Evolutionary conservation across 331 rosid genomes (phyloP).

Genomic region (Pyracantha coccinea): DNA sequence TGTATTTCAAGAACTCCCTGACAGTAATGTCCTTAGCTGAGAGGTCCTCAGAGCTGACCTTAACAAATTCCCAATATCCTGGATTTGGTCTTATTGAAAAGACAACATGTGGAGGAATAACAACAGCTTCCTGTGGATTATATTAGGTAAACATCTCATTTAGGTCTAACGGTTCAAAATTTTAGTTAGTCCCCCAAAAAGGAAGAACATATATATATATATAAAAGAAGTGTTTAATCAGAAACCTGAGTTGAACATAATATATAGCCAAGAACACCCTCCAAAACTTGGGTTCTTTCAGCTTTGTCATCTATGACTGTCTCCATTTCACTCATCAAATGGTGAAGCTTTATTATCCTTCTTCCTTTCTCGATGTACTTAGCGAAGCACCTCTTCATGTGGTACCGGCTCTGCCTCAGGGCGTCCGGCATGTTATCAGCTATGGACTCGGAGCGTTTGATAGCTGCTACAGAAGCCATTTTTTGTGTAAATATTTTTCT

Average conservation of each 20-base stretch:
- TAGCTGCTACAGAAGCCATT: slow-evolving; percentile 38
- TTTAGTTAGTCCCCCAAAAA: background rate
- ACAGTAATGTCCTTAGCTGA: slow-evolving; percentile 48
- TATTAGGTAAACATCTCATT: background rate
- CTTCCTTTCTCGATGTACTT: slow-evolving; percentile 68
- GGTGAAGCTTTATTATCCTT: slow-evolving; percentile 55
- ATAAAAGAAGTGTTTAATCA: background rate
- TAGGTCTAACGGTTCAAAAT: background rate
- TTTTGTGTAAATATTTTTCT: background rate
- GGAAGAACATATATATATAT: no score
- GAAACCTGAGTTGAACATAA: slow-evolving; percentile 67
- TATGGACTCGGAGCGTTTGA: slow-evolving; percentile 42
- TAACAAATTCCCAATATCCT: slow-evolving; percentile 74
- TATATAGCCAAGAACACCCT: slow-evolving; percentile 60
- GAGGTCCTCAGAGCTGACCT: slow-evolving; percentile 61
- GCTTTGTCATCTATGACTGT: slow-evolving; percentile 41
- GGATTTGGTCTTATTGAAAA: slow-evolving; percentile 78
- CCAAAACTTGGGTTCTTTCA: slow-evolving; percentile 56
- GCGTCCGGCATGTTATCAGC: slow-evolving; percentile 74
- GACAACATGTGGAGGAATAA: slow-evolving; percentile 65
- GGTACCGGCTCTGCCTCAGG: slow-evolving; percentile 56
- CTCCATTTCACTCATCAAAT: slow-evolving; percentile 77
- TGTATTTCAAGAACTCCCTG: slow-evolving; percentile 52
- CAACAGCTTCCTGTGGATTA: slow-evolving; percentile 64
- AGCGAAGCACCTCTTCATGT: slow-evolving; percentile 79